Conservation (phyloP, 1,139 yeast genomes). For the Candida sp. region DNA sequence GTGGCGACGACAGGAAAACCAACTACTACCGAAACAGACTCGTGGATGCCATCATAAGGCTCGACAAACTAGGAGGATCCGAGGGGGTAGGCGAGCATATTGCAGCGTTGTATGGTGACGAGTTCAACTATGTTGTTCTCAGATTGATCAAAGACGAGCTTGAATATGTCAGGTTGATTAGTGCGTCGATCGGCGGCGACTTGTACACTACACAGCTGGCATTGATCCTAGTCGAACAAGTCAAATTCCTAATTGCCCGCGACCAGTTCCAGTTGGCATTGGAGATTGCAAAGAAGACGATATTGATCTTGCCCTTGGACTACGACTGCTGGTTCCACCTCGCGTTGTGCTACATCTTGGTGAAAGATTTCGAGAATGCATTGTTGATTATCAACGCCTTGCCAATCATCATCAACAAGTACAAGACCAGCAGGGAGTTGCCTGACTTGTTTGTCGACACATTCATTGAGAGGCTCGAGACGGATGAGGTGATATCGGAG, state of each 20-base stretch:
- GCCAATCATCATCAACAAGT: slow-evolving; percentile 28
- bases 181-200: slow-evolving; percentile 19
- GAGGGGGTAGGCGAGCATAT: slow-evolving; percentile 17
- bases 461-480: slow-evolving; percentile 26
- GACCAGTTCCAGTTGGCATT: slow-evolving; percentile 30
- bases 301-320: slow-evolving; percentile 42
- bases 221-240: slow-evolving; percentile 41
- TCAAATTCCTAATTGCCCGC: slow-evolving; percentile 39
- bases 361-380: slow-evolving; percentile 33
- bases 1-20: slow-evolving; percentile 34
- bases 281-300: slow-evolving; percentile 32
- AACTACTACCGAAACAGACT: slow-evolving; percentile 37
- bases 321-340: slow-evolving; percentile 46
- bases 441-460: slow-evolving; percentile 33
- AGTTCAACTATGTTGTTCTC: slow-evolving; percentile 35
- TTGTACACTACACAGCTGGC: slow-evolving; percentile 38
- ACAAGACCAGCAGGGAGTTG: slow-evolving; percentile 14
- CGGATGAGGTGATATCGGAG: slow-evolving; percentile 35
- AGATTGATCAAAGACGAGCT: slow-evolving; percentile 31
- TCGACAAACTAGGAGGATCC: slow-evolving; percentile 21
- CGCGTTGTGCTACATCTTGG: slow-evolving; percentile 36
- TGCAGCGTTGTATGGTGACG: slow-evolving; percentile 25
- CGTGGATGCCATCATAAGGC: slow-evolving; percentile 33
- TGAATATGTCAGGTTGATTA: slow-evolving; percentile 32
- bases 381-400: slow-evolving; percentile 38